These are phyloP conservation scores for Vicia sativa DNA, from an alignment of 306 rosid genomes.

Conservation along the genomic window DNA sequence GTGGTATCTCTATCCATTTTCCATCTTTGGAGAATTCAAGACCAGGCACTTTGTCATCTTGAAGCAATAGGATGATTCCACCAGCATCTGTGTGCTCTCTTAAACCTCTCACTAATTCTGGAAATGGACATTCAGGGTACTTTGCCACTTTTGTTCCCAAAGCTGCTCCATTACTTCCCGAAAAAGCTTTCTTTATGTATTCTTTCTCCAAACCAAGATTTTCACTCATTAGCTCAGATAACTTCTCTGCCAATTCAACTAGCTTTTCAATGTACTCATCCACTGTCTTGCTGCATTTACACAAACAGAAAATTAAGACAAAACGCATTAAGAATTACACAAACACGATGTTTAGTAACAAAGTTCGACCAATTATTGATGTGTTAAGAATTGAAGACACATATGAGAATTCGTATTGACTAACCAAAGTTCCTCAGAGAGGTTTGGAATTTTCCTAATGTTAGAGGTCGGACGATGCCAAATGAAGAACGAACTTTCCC, in stretches of 20 bases:
- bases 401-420: conserved; percentile 6
- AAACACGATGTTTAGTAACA: neutral
- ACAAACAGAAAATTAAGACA: too few relatives aligned
- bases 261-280: conserved; percentile 69
- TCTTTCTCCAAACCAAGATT: conserved; percentile 69
- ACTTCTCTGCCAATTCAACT: conserved; percentile 63
- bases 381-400: too few relatives aligned
- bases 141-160: conserved; percentile 90
- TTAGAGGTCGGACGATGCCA: conserved; percentile 78
- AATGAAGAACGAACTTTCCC: conserved; percentile 87
- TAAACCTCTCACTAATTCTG: conserved; percentile 75
- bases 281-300: conserved; percentile 63
- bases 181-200: conserved; percentile 59
- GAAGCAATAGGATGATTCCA: conserved; percentile 86
- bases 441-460: conserved; percentile 51
- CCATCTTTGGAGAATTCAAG: conserved; percentile 69
- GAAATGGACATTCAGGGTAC: conserved; percentile 67
- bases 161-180: conserved; percentile 60
- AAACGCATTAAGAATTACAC: too few relatives aligned
- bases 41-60: conserved; percentile 86
- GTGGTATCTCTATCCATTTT: conserved; percentile 83
- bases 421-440: conserved; percentile 69
- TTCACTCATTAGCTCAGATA: conserved; percentile 72
- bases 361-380: neutral
- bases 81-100: conserved; percentile 96